Evolutionary conservation across 495 filamentous ascomycete species (phyloP).

Genomic region (Penicillium macrosclerotiorum): DNA sequence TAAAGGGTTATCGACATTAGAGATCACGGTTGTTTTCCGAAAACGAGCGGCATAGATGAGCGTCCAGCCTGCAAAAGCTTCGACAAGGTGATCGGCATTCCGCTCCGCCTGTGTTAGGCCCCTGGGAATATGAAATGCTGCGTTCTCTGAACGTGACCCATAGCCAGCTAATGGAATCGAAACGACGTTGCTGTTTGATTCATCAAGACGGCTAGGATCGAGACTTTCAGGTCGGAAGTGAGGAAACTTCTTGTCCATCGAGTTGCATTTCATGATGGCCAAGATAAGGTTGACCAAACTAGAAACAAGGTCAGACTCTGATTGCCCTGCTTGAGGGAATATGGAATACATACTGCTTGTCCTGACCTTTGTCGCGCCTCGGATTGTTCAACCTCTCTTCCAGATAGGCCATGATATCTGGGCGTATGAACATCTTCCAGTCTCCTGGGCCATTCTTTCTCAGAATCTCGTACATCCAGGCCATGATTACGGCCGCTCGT

Average conservation of each 20-base stretch:
- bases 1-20: conserved; percentile 2
- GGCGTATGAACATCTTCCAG: conserved; percentile 43
- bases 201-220: neutral
- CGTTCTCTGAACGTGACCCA: conserved; percentile 12
- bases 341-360: conserved; percentile 22
- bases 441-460: conserved; percentile 23
- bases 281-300: conserved; percentile 29
- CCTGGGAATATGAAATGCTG: conserved; percentile 16
- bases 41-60: conserved; percentile 33
- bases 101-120: conserved; percentile 22
- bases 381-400: conserved; percentile 17
- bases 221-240: conserved; percentile 12
- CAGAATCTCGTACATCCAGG: conserved; percentile 49
- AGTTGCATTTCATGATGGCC: conserved; percentile 27
- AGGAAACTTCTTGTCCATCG: neutral
- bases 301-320: neutral
- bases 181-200: conserved; percentile 18
- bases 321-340: neutral
- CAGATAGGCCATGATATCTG: conserved; percentile 40
- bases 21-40: conserved; percentile 29
- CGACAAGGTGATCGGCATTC: conserved; percentile 38
- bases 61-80: conserved; percentile 46
- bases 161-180: conserved; percentile 24
- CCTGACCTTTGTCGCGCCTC: conserved; percentile 3
- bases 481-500: conserved; percentile 49